Percentiles rank a stretch among this genome's conserved stretches.
These are phyloP conservation scores for Rhizopus microsporus DNA, from an alignment of 371 early-diverging fungal species.

Conservation along the genomic window DNA sequence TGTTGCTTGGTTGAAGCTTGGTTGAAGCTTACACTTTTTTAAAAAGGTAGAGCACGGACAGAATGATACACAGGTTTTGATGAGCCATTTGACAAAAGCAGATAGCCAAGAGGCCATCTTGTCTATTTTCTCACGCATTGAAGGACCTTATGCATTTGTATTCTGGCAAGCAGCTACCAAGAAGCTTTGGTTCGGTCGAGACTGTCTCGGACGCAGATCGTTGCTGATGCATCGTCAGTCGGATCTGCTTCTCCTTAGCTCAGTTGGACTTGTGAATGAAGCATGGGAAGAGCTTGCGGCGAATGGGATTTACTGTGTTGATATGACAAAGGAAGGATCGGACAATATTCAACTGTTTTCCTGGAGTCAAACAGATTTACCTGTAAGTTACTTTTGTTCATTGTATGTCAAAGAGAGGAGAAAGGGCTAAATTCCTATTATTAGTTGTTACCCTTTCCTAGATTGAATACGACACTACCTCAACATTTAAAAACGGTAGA, in stretches of 20 bases:
- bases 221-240: slow-evolving; percentile 57
- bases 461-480: slow-evolving; percentile 48
- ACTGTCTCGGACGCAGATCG: slow-evolving; percentile 85
- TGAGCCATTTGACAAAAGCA: slow-evolving; percentile 38
- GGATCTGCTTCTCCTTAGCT: slow-evolving; percentile 52
- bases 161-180: slow-evolving; percentile 55
- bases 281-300: slow-evolving; percentile 74
- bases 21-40: background rate
- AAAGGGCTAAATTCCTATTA: too few species aligned
- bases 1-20: background rate
- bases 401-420: too few species aligned
- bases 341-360: slow-evolving; percentile 17
- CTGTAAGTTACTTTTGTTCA: background rate
- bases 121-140: slow-evolving; percentile 51
- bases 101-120: slow-evolving; percentile 31
- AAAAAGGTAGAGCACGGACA: slow-evolving; percentile 38
- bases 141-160: slow-evolving; percentile 81
- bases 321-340: slow-evolving; percentile 22
- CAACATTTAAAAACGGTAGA: slow-evolving; percentile 1
- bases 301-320: slow-evolving; percentile 64
- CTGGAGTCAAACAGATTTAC: slow-evolving; percentile 30
- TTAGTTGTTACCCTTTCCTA: slow-evolving; percentile 53
- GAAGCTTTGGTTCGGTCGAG: slow-evolving; percentile 81
- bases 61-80: slow-evolving; percentile 61
- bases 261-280: slow-evolving; percentile 42